Evolutionary conservation across 2,329 filamentous ascomycete species (phyloP).

Genomic region (Curvularia sp.): DNA sequence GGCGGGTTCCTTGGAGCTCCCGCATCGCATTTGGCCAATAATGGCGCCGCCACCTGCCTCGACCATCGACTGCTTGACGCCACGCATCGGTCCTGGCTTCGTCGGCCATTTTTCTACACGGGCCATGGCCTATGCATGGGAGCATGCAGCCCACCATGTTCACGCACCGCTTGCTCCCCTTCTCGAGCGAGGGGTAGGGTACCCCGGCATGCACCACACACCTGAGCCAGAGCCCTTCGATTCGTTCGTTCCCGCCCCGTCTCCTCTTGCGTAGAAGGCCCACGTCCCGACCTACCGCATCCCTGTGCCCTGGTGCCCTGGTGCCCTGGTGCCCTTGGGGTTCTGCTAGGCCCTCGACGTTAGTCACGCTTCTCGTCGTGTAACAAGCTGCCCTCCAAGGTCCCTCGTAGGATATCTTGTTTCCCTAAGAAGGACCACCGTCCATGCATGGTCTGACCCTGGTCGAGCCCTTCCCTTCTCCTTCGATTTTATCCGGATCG

Average conservation of each 20-base stretch:
- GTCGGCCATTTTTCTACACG: constrained; percentile 52
- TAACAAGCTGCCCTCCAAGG: constrained; percentile 51
- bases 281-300: constrained; percentile 53
- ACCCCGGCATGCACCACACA: constrained; percentile 49
- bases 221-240: constrained; percentile 47
- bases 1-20: constrained; percentile 50
- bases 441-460: constrained; percentile 49
- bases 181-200: constrained; percentile 44
- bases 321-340: constrained; percentile 39
- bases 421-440: constrained; percentile 45
- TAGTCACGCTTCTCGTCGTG: constrained; percentile 51
- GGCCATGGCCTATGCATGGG: constrained; percentile 45
- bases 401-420: constrained; percentile 50
- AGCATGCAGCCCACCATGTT: constrained; percentile 46
- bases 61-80: constrained; percentile 47
- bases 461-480: constrained; percentile 46
- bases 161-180: constrained; percentile 42
- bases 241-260: constrained; percentile 46
- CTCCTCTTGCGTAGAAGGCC: constrained; percentile 47
- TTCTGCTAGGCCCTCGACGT: constrained; percentile 46
- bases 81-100: constrained; percentile 50
- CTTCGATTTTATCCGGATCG: constrained; percentile 53
- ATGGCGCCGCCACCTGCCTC: constrained; percentile 44
- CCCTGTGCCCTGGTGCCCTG: constrained; percentile 41
- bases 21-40: constrained; percentile 49